Base-by-base conservation (phyloP, 768 basidiomycete species). In the Leucocoprinus birnbaumii region DNA sequence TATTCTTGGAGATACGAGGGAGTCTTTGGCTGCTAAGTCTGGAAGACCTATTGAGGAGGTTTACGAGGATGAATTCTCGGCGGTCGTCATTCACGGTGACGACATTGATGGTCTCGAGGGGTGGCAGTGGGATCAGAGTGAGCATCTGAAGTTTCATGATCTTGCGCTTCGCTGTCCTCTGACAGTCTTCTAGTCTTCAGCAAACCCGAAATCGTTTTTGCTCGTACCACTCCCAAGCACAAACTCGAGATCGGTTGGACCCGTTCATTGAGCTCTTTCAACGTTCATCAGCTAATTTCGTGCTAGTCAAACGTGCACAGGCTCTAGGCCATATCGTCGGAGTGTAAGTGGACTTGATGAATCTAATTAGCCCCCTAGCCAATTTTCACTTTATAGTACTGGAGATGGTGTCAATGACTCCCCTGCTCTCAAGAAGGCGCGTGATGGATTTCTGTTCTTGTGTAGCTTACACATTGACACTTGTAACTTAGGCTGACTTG, bases 61-160 rank as follows among this genome's bases (percentile, higher is more conserved):
- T 35, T 86, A 84, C 56, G 85, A 87, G 22, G 86, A 87, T 57
- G 85, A 87, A 68, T 79, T 84, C 47, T 73, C 74, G 44, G 85
- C 85, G 3, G 77, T 86, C 22, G 84, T 86, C 25, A 74, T 87
- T 34, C 85, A 86, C 60, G 85, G 86, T 37, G 86, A 87, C 58
- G 78, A 82, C 38, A 86, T 87, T 55, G 86, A 87, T 62, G 65
- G 67, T 6, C 66, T 87, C 14, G 82, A 86, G 62, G 84, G 83
- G 3, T 87, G 84, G 83, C 84, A 87, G 66, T 87, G 85, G 85
- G 85, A 87, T 69, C 79, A 84, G 62, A 87, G 84, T 85, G 61
- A 7, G 81, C 48, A 43, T 41, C 45, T 45, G 51, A 16, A 21
- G 42, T n/a, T 35, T 26, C 8, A n/a, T 35, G 13, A 14, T n/a